phyloP scores from a whole-genome alignment of 1,284 basidiomycete genomes.

The Austroboletus olivaceoglutinosus region DNA sequence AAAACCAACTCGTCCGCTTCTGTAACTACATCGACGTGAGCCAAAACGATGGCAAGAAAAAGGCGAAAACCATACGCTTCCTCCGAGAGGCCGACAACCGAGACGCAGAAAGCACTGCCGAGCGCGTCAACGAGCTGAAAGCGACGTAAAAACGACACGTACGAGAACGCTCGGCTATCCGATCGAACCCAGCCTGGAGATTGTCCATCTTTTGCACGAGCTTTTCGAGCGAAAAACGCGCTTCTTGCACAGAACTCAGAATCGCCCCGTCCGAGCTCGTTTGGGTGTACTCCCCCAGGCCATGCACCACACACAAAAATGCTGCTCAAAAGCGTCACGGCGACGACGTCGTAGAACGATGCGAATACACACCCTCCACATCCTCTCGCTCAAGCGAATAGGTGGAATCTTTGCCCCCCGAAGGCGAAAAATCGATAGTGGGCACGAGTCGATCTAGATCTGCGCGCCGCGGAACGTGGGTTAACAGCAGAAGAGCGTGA shows the following conservation, averaged over 20 bases:
- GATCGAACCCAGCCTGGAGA: constrained; percentile 74
- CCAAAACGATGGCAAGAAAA: neutral
- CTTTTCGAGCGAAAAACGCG: constrained; percentile 60
- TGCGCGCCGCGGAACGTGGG: no score
- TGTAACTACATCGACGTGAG: constrained; percentile 43
- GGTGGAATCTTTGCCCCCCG: constrained; percentile 48
- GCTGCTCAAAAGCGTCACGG: constrained; percentile 38
- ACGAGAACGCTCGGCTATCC: constrained; percentile 78
- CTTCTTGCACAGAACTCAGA: constrained; percentile 58
- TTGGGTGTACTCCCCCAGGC: constrained; percentile 57
- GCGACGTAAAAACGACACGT: constrained; percentile 31
- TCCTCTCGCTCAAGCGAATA: constrained; percentile 72
- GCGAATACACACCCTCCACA: constrained; percentile 57
- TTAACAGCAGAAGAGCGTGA: no score
- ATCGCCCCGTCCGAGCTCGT: constrained; percentile 45
- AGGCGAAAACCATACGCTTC: constrained; percentile 53
- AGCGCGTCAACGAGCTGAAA: neutral
- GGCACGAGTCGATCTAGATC: no score
- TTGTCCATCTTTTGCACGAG: constrained; percentile 73
- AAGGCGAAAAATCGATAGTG: constrained; percentile 72
- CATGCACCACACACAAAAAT: constrained; percentile 61
- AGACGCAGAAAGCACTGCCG: constrained; percentile 65
- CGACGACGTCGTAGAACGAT: neutral
- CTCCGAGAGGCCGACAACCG: constrained; percentile 62
- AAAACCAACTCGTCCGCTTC: constrained; percentile 71